Conservation (phyloP, 352 stramenopile genomes). For the Phytopythium vexans region DNA sequence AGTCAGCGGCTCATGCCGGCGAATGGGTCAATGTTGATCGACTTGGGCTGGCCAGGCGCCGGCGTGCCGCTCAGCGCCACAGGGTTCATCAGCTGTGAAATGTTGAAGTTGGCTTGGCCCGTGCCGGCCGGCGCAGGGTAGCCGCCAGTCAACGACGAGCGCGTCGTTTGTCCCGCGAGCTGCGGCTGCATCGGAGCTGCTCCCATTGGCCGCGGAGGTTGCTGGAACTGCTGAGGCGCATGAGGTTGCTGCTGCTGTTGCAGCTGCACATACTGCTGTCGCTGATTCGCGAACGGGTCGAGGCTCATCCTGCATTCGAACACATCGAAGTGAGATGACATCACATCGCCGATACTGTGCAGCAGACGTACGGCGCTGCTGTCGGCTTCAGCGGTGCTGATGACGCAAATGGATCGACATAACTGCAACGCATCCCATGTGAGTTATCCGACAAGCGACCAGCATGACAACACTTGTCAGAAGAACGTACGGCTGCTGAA, state of each 20-base stretch:
- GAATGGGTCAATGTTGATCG: constrained; percentile 85
- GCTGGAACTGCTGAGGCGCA: constrained; percentile 15
- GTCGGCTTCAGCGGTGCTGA: constrained; percentile 40
- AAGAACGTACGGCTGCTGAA: constrained; percentile 13
- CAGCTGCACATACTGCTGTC: constrained; percentile 17
- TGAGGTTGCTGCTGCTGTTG: constrained; percentile 16
- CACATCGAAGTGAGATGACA: not conserved
- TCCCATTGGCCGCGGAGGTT: constrained; percentile 9
- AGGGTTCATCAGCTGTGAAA: constrained; percentile 82
- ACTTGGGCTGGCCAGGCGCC: constrained; percentile 42
- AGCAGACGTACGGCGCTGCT: constrained; percentile 15
- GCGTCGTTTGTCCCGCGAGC: constrained; percentile 16
- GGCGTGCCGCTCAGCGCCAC: constrained; percentile 47
- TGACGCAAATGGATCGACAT: constrained; percentile 66
- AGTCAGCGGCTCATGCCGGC: constrained; percentile 40
- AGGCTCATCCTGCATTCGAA: constrained; percentile 36
- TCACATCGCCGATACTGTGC: not conserved
- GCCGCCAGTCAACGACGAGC: constrained; percentile 12
- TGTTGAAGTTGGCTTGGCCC: constrained; percentile 70
- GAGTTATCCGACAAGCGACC: too few species aligned
- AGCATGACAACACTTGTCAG: not conserved
- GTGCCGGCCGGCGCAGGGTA: constrained; percentile 14
- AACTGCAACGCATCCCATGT: constrained; percentile 11
- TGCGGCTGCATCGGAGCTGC: constrained; percentile 26
- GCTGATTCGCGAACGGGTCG: constrained; percentile 36